Evolutionary conservation across 192 early-diverging fungal genomes (phyloP).

Genomic region (Kickxella alabastrina): DNA sequence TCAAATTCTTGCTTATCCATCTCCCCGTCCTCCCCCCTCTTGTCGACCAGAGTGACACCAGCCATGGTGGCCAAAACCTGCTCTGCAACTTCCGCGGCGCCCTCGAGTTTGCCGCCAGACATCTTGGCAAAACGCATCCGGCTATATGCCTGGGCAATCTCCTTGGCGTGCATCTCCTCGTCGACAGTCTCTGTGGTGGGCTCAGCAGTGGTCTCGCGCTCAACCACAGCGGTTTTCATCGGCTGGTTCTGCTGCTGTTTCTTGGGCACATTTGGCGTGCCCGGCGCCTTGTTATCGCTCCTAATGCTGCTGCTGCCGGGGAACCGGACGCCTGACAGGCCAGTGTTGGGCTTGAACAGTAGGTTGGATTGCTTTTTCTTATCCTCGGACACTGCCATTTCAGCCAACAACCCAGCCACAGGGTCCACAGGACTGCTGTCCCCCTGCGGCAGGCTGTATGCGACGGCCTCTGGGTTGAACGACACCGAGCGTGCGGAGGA

Average conservation of each 20-base stretch:
- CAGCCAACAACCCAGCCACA: background rate
- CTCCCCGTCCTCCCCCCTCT: background rate
- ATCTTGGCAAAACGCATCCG: conserved; percentile 23
- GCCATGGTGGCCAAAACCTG: conserved; percentile 12
- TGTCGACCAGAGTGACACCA: conserved; percentile 20
- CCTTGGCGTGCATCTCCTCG: conserved; percentile 39
- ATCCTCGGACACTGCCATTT: background rate
- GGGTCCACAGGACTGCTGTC: background rate
- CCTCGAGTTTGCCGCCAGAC: conserved; percentile 28
- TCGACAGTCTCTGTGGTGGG: conserved; percentile 14
- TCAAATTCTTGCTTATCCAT: conserved; percentile 4
- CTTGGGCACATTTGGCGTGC: no score
- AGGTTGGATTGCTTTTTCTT: background rate
- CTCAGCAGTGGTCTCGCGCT: conserved; percentile 4
- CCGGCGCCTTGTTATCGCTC: conserved; percentile 1
- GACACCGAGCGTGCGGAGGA: background rate
- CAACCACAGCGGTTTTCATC: conserved; percentile 28
- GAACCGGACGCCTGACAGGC: no score
- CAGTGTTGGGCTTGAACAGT: conserved; percentile 22
- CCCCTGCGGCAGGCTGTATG: background rate
- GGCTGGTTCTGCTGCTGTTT: no score
- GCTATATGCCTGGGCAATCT: conserved; percentile 43
- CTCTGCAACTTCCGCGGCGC: conserved; percentile 31
- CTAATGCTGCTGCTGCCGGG: no score
- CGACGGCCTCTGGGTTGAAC: background rate